Evolutionary conservation across 179 eudicot species (phyloP).

Genomic region (Beta corolliflora): DNA sequence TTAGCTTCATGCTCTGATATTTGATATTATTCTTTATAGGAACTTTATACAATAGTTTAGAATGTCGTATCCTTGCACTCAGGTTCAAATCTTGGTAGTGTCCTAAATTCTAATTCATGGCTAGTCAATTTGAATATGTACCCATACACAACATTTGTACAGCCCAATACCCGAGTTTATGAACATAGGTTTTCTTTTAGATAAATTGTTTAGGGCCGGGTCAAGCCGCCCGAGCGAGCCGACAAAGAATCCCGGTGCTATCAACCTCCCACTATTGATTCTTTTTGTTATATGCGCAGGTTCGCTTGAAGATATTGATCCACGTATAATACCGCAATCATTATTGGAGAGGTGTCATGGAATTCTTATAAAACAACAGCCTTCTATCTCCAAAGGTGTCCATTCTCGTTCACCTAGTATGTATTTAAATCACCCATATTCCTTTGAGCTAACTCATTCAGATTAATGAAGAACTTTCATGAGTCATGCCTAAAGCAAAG

Average conservation of each 20-base stretch:
- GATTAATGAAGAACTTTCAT: no score
- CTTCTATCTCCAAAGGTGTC: no score
- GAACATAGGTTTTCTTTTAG: no score
- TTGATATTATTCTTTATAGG: no score
- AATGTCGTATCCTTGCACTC: neutral
- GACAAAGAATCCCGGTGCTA: neutral
- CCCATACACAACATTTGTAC: neutral
- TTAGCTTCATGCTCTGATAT: no score
- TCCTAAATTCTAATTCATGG: neutral
- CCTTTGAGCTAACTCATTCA: no score
- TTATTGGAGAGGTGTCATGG: slow-evolving; percentile 51
- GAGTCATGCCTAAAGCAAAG: no score
- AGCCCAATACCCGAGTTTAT: neutral
- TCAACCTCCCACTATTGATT: no score
- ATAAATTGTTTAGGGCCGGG: neutral
- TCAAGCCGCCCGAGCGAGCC: neutral
- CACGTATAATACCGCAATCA: slow-evolving; percentile 33
- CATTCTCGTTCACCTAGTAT: no score
- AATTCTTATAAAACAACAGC: slow-evolving; percentile 41
- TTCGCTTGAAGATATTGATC: slow-evolving; percentile 54
- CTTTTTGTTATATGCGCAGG: slow-evolving; percentile 34
- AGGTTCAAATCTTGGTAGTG: neutral
- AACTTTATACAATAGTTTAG: no score
- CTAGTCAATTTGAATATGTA: neutral
- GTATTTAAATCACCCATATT: no score